Percentiles rank a stretch among this genome's conserved stretches.
phyloP scores from a whole-genome alignment of 305 asterid genomes.

The Plantago coronopus region DNA sequence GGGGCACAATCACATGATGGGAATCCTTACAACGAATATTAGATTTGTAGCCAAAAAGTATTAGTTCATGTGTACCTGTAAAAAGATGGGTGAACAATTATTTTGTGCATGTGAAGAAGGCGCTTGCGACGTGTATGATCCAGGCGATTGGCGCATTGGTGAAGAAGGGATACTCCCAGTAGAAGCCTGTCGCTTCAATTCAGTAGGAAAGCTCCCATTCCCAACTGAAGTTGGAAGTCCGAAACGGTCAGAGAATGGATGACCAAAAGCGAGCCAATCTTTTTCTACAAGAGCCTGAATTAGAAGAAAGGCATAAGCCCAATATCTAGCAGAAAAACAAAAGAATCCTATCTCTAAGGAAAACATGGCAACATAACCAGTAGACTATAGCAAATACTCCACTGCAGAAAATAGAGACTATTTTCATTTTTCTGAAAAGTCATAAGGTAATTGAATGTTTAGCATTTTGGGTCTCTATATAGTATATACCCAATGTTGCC shows the following conservation, averaged over 20 bases:
- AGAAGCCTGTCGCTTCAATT: constrained; percentile 76
- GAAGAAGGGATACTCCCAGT: constrained; percentile 64
- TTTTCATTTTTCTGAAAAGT: no score
- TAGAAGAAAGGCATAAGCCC: constrained; percentile 22
- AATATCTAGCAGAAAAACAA: constrained; percentile 16
- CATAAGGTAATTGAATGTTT: no score
- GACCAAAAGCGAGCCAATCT: constrained; percentile 99
- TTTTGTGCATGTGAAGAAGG: constrained; percentile 79
- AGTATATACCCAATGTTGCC: no score
- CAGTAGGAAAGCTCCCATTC: constrained; percentile 56
- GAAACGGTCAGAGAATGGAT: constrained; percentile 94
- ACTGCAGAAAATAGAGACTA: no score
- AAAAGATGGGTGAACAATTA: constrained; percentile 83
- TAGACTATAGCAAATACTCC: no score
- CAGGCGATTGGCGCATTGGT: constrained; percentile 71
- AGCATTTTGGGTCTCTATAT: no score
- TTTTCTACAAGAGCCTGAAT: constrained; percentile 87
- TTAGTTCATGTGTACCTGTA: constrained; percentile 58
- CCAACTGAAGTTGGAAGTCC: constrained; percentile 81
- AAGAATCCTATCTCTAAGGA: constrained; percentile 10
- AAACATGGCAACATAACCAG: no score
- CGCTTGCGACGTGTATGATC: constrained; percentile 51
- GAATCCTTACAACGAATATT: no score
- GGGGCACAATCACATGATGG: no score
- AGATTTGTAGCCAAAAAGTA: constrained; percentile 4